Percentiles rank a stretch among this genome's conserved stretches.
These are phyloP conservation scores for Aureobasidium lini DNA, from an alignment of 2,329 filamentous ascomycete genomes.

Conservation along the genomic window DNA sequence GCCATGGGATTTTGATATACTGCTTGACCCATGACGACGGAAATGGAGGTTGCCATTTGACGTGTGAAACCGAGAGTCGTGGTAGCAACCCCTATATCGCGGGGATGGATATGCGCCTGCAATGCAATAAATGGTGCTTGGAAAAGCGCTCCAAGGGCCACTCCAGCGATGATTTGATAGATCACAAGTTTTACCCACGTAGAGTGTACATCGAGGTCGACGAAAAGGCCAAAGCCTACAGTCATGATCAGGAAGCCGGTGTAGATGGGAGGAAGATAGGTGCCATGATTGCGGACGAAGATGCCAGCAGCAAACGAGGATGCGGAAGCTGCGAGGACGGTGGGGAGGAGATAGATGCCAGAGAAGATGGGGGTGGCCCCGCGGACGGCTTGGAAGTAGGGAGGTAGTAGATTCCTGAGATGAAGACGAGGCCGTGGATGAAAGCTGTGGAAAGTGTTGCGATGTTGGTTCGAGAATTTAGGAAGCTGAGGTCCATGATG, in stretches of 20 bases:
- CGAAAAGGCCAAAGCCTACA: conserved; percentile 32
- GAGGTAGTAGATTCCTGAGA: conserved; percentile 69
- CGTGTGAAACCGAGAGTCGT: conserved; percentile 58
- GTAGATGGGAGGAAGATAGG: conserved; percentile 48
- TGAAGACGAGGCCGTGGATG: conserved; percentile 69
- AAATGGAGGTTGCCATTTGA: conserved; percentile 59
- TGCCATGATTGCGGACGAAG: conserved; percentile 39
- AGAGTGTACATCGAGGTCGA: conserved; percentile 28
- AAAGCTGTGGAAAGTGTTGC: conserved; percentile 61
- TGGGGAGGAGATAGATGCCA: conserved; percentile 50
- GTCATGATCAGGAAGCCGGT: conserved; percentile 31
- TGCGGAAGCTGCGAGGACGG: conserved; percentile 26
- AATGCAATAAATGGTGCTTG: conserved; percentile 59
- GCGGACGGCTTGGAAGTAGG: conserved; percentile 78
- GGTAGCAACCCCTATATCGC: conserved; percentile 57
- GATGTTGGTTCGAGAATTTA: conserved; percentile 58
- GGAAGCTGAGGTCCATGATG: conserved; percentile 67
- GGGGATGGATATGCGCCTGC: conserved; percentile 51
- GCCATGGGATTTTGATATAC: conserved; percentile 69
- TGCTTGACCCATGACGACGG: conserved; percentile 63
- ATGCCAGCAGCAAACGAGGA: conserved; percentile 27
- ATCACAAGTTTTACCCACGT: conserved; percentile 32
- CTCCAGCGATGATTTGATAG: conserved; percentile 55
- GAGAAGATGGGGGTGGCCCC: conserved; percentile 61
- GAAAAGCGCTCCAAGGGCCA: conserved; percentile 55